These are phyloP conservation scores for Alloteropsis semialata DNA, from an alignment of 176 grass and related monocot species.

Conservation along the genomic window DNA sequence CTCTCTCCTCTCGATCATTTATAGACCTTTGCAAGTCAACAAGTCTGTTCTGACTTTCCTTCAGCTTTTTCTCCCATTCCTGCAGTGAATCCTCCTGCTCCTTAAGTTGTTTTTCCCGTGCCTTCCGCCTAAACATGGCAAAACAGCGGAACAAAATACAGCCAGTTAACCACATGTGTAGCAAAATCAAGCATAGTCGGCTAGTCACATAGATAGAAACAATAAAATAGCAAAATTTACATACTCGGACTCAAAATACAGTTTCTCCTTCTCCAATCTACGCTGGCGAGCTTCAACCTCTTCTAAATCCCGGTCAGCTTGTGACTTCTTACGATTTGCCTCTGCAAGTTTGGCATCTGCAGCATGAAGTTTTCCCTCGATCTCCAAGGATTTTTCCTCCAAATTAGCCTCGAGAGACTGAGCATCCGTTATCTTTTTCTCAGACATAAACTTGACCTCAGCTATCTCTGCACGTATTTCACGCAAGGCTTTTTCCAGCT, in stretches of 20 bases:
- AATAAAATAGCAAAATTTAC: not conserved
- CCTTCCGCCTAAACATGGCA: slow-evolving; percentile 46
- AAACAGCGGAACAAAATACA: slow-evolving; percentile 20
- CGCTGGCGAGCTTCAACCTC: slow-evolving; percentile 72
- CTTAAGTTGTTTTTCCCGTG: slow-evolving; percentile 67
- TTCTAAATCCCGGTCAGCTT: slow-evolving; percentile 78
- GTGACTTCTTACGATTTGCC: slow-evolving; percentile 84
- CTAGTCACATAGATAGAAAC: not conserved
- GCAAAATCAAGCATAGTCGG: not conserved
- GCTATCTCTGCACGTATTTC: slow-evolving; percentile 76
- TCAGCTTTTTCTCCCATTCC: slow-evolving; percentile 82
- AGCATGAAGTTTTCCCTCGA: slow-evolving; percentile 79
- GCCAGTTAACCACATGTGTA: not conserved
- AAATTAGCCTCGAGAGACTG: slow-evolving; percentile 72
- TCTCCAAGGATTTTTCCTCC: slow-evolving; percentile 86
- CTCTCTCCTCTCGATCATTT: slow-evolving; percentile 86
- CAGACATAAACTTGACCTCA: slow-evolving; percentile 76
- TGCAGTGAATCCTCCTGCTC: slow-evolving; percentile 66
- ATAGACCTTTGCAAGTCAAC: slow-evolving; percentile 68
- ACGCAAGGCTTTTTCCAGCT: slow-evolving; percentile 88
- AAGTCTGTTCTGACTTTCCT: slow-evolving; percentile 90
- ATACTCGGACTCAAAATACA: slow-evolving; percentile 80
- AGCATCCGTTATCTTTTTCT: slow-evolving; percentile 76
- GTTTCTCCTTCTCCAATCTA: slow-evolving; percentile 82
- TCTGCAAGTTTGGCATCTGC: slow-evolving; percentile 97